Conservation (phyloP, 352 stramenopile genomes). For the Saprolegnia parasitica region DNA sequence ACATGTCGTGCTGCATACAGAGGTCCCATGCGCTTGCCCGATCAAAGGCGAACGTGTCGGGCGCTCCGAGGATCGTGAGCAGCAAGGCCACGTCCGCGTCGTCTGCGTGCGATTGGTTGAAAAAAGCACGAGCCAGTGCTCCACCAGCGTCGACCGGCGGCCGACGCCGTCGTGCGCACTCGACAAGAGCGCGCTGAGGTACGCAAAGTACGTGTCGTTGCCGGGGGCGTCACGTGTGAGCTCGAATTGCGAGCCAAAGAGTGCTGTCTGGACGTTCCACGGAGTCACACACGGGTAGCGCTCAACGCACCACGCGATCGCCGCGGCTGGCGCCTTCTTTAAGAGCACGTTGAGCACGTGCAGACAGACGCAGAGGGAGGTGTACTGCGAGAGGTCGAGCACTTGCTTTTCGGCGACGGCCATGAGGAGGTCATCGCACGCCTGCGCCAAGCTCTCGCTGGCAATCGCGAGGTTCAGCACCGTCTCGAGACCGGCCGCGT, state of each 20-base stretch:
- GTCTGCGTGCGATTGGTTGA: not conserved
- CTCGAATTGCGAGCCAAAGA: conserved; percentile 57
- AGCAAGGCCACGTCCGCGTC: not conserved
- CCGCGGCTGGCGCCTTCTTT: conserved; percentile 67
- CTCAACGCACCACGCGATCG: conserved; percentile 64
- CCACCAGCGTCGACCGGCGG: not conserved
- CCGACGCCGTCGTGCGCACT: not conserved
- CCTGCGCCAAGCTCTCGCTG: conserved; percentile 69
- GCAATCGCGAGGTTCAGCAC: conserved; percentile 76
- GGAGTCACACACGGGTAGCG: conserved; percentile 67
- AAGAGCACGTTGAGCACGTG: conserved; percentile 75
- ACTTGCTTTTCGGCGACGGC: conserved; percentile 66
- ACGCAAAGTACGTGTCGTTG: conserved; percentile 11
- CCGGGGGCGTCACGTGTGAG: conserved; percentile 26
- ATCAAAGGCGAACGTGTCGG: not conserved
- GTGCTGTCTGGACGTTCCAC: conserved; percentile 74
- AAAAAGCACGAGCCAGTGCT: conserved; percentile 18
- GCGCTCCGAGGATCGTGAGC: not conserved
- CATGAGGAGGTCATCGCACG: conserved; percentile 72
- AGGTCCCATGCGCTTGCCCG: not conserved
- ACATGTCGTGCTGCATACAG: conserved; percentile 22
- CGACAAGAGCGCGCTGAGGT: conserved; percentile 11
- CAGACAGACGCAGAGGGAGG: conserved; percentile 68
- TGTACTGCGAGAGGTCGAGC: conserved; percentile 19
- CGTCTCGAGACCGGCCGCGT: conserved; percentile 55